Evolutionary conservation across 192 early-diverging fungal species (phyloP), one percentile per base, ranked within the genome.

Genomic region (Geranomyces michiganensis): DNA sequence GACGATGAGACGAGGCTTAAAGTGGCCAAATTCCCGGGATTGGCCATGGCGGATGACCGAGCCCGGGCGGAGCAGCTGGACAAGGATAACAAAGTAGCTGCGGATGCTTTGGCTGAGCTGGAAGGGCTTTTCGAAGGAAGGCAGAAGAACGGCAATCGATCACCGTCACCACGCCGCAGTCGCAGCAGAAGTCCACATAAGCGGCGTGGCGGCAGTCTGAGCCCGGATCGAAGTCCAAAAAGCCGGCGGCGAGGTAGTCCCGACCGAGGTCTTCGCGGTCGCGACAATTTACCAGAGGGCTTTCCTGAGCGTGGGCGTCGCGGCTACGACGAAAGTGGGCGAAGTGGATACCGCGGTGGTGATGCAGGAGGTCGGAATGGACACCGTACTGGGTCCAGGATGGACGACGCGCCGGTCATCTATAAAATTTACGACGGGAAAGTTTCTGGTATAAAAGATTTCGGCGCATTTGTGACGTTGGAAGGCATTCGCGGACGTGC

Each of bases 371-470:
- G 65, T 49, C 56, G 61, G 31, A 64, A 74, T 56, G 33, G 60
- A 12, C 31, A 68, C 55, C 21, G 77, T 12, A 66, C 46, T 32
- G 29, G 26, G 17, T 19, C 21, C 32, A 61, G 74, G 32, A 27
- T 91, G 17, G 94, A 96, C 62, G 90, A 92, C 22, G 83, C 81
- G 0, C 95, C 97, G 0, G 75, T 96, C 0, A 76, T 96, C 0
- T 95, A 96, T 84, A 94, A 97, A 72, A 95, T 99, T 30, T 99
- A 99, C 76, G 67, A 79, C 30, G 97, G 94, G 13, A 86, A 79
- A 27, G 89, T 97, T 17, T 84, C 90, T 4, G 92, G 90, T 64
- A 82, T 95, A 30, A 92, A 91, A 60, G 93, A 96, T 44, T 99
- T 97, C 87, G 97, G 97, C 19, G 93, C 89, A 0, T 99, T 99